These are phyloP conservation scores for Closterium sp. DNA, from an alignment of 139 green algal genomes.

Conservation along the genomic window DNA sequence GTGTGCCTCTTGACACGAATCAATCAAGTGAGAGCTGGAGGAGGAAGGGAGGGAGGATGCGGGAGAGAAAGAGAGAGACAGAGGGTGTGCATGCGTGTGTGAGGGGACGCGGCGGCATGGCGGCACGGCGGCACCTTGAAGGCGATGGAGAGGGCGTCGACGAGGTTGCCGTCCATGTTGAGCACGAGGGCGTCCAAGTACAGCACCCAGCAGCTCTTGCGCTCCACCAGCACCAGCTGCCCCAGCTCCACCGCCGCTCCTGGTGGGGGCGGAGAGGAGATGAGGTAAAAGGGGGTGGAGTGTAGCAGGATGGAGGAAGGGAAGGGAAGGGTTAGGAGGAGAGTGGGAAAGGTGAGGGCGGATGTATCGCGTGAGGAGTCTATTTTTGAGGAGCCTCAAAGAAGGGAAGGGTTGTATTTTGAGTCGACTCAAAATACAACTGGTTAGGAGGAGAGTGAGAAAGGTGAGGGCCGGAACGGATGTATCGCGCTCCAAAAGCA, in stretches of 20 bases:
- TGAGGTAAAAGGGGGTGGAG: background rate
- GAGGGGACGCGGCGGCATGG: no score
- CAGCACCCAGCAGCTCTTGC: constrained; percentile 79
- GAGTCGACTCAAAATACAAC: no score
- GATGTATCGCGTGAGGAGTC: no score
- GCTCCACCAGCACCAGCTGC: constrained; percentile 68
- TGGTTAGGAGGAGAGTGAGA: no score
- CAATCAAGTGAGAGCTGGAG: background rate
- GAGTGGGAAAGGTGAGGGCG: no score
- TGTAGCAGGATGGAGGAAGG: background rate
- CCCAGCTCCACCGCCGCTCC: constrained; percentile 62
- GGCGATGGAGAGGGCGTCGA: constrained; percentile 75
- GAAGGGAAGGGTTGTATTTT: no score
- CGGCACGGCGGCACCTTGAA: constrained; percentile 42
- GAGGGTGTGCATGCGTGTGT: no score
- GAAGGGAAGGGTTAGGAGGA: no score
- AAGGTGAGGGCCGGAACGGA: no score
- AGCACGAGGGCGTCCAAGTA: constrained; percentile 81
- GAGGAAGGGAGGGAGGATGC: background rate
- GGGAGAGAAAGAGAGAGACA: background rate
- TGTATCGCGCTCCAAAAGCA: no score
- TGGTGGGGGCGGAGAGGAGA: background rate
- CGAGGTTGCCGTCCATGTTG: constrained; percentile 75
- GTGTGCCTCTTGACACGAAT: no score
- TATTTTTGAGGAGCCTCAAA: no score